Percentiles rank a stretch among this genome's conserved stretches.
Evolutionary conservation across 1,284 basidiomycete genomes (phyloP).

Genomic region (Pseudozyma sp.): DNA sequence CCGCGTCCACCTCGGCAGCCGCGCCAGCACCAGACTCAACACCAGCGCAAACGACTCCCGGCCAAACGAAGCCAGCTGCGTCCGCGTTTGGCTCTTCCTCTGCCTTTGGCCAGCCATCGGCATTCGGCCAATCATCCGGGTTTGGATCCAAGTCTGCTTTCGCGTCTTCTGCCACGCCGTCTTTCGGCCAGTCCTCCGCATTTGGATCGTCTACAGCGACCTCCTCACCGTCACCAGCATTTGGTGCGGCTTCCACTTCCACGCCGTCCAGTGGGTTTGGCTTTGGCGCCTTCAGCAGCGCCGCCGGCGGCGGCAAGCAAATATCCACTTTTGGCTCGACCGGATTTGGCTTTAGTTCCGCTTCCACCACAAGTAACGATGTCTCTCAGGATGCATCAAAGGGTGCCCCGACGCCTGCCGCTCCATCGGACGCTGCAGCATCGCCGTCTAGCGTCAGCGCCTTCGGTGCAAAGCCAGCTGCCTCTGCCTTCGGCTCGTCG

Average conservation of each 20-base stretch:
- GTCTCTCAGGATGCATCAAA: slow-evolving; percentile 12
- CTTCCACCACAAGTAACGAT: slow-evolving; percentile 25
- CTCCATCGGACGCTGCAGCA: slow-evolving; percentile 9
- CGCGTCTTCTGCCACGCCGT: slow-evolving; percentile 43
- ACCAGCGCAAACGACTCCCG: slow-evolving; percentile 12
- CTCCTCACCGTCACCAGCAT: slow-evolving; percentile 26
- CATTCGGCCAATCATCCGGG: slow-evolving; percentile 32
- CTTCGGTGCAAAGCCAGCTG: slow-evolving; percentile 28
- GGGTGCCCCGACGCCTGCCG: slow-evolving; percentile 30
- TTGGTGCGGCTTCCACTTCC: slow-evolving; percentile 23
- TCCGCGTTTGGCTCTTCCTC: slow-evolving; percentile 31
- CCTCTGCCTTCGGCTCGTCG: slow-evolving; percentile 24
- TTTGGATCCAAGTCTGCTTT: slow-evolving; percentile 48
- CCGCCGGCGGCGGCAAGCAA: slow-evolving; percentile 23
- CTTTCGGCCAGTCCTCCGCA: slow-evolving; percentile 49
- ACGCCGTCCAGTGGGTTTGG: slow-evolving; percentile 42
- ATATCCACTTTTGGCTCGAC: slow-evolving; percentile 48
- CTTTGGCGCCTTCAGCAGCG: slow-evolving; percentile 47
- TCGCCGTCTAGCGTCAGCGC: slow-evolving; percentile 12
- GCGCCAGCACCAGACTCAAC: slow-evolving; percentile 10
- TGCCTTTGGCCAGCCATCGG: slow-evolving; percentile 39
- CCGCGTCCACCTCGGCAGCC: slow-evolving; percentile 8
- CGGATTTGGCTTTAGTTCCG: slow-evolving; percentile 36
- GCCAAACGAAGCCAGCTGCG: slow-evolving; percentile 12
- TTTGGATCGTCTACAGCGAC: slow-evolving; percentile 20